Percentiles rank a stretch among this genome's conserved stretches.
Conservation (phyloP, 179 eudicot species). For the Vitellaria paradoxa region DNA sequence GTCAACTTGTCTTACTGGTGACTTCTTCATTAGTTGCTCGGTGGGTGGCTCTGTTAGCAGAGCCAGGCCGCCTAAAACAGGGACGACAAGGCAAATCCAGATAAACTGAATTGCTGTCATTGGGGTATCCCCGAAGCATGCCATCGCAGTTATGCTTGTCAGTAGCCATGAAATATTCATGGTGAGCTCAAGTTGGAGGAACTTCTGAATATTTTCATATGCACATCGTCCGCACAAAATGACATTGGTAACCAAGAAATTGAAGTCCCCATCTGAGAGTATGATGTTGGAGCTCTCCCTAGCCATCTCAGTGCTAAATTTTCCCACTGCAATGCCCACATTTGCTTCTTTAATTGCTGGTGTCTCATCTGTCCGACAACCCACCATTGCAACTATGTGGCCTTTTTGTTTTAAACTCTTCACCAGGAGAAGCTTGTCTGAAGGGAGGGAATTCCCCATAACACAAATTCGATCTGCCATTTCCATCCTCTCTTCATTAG, state of each 20-base stretch:
- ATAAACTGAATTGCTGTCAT: slow-evolving; percentile 12
- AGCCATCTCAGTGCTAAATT: background rate
- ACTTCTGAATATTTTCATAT: slow-evolving; percentile 23
- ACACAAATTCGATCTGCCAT: slow-evolving; percentile 9
- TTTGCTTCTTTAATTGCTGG: slow-evolving; percentile 13
- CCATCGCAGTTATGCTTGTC: slow-evolving; percentile 2
- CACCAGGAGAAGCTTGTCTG: slow-evolving; percentile 12
- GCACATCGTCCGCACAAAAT: slow-evolving; percentile 16
- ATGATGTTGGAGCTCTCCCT: slow-evolving; percentile 3
- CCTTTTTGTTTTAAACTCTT: slow-evolving; percentile 9
- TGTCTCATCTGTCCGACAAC: background rate
- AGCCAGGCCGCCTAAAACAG: slow-evolving; percentile 22
- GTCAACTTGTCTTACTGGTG: background rate
- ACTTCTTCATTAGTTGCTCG: background rate
- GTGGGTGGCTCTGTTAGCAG: slow-evolving; percentile 11
- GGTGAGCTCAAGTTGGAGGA: slow-evolving; percentile 23
- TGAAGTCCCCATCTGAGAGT: background rate
- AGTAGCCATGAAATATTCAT: slow-evolving; percentile 14
- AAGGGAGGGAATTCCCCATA: slow-evolving; percentile 3
- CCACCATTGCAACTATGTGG: slow-evolving; percentile 7
- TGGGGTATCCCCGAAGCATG: slow-evolving; percentile 16
- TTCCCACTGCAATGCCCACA: slow-evolving; percentile 10
- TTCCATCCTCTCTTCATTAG: slow-evolving; percentile 3
- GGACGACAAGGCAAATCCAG: slow-evolving; percentile 17
- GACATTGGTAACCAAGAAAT: background rate